These are phyloP conservation scores for Malus fusca DNA, from an alignment of 306 rosid genomes.

Conservation along the genomic window DNA sequence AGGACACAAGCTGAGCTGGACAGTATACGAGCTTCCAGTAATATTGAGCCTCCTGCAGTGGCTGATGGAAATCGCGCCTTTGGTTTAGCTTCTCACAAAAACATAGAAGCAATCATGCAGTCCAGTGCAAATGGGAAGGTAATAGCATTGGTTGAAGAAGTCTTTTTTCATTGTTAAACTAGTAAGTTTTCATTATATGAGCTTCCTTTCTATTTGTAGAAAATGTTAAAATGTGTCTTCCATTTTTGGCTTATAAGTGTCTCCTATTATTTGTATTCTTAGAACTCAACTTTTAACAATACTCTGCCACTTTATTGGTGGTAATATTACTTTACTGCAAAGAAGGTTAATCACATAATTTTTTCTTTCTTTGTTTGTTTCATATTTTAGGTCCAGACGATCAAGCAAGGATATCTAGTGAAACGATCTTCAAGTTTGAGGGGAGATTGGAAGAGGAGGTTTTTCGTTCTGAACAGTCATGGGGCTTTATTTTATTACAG, in stretches of 20 bases:
- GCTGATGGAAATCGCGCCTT: conserved; percentile 44
- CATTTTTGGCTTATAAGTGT: neutral
- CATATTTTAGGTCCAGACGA: conserved; percentile 52
- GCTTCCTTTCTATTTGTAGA: neutral
- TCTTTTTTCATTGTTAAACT: neutral
- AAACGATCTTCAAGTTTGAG: conserved; percentile 75
- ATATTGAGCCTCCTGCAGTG: conserved; percentile 36
- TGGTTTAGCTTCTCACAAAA: conserved; percentile 59
- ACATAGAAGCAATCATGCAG: conserved; percentile 44
- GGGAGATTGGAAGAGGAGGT: conserved; percentile 96
- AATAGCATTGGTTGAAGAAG: conserved; percentile 21
- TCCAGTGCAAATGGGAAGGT: conserved; percentile 68
- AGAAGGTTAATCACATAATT: neutral
- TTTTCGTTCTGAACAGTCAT: conserved; percentile 76
- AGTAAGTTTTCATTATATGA: neutral
- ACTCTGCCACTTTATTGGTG: neutral
- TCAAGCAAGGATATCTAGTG: conserved; percentile 84
- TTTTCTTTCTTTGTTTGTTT: neutral
- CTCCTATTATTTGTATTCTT: neutral
- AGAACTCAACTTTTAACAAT: neutral
- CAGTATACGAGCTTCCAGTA: conserved; percentile 46
- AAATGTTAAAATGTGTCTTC: neutral
- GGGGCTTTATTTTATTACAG: conserved; percentile 72
- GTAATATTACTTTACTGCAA: neutral
- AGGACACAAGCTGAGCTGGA: conserved; percentile 88